Evolutionary conservation across 2,329 filamentous ascomycete species (phyloP), one percentile per base, ranked within the genome.

Genomic region (Ilyonectria mors-panacis): DNA sequence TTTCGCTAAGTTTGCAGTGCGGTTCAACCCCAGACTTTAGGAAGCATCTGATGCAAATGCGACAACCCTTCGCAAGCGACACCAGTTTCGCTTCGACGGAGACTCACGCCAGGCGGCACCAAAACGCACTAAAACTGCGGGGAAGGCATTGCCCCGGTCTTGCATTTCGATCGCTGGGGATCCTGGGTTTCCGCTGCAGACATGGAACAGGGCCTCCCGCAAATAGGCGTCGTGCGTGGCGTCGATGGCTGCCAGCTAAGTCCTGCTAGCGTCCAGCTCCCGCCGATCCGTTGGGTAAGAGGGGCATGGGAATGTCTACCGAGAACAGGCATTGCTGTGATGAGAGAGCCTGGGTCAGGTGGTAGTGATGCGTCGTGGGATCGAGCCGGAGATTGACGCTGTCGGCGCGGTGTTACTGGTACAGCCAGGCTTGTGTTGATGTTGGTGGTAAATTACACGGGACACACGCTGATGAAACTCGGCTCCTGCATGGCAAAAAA

Each of bases 281-380:
- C 57, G 57, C 57, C 33, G 57, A 59, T 51, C 47, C 21, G 57
- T 59, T 21, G 19, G 33, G 35, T 6, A 9, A n/a, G 39, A 17
- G 2, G 19, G 19, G 35, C 4, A n/a, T 42, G 39, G 39, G 15
- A 42, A 42, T 42, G 15, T 42, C 7, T 8, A 17, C 39, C 15
- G 8, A 39, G 50, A 45, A 51, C 45, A 51, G 47, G 57, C 47
- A 21, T 59, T 23, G 15, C 33, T 23, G 33, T 30, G 28, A 21
- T 47, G 57, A n/a, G 37, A n/a, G 6, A 6, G 15, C 15, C 17
- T 53, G 23, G 10, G 19, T 50, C 33, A 42, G 35, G 6, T 8
- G 6, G 39, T 7, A 19, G 15, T 2, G 15, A 42, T n/a, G 39
- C 39, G 15, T n/a, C 39, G 39, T n/a, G 15, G 39, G n/a, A 17